Percentiles rank a stretch among this genome's conserved stretches.
phyloP scores from a whole-genome alignment of 305 asterid genomes.

The Fraxinus baroniana region DNA sequence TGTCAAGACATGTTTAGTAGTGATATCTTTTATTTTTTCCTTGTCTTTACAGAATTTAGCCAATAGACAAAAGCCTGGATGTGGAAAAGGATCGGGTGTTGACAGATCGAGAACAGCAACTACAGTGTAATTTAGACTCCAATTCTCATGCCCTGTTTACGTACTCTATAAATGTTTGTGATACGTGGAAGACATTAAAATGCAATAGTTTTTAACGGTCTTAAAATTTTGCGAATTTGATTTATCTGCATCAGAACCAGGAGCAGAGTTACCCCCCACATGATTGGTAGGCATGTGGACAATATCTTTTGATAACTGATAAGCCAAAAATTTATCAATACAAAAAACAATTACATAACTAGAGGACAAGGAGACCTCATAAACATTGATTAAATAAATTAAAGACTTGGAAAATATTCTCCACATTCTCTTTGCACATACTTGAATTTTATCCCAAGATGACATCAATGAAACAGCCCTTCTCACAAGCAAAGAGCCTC shows the following conservation, averaged over 20 bases:
- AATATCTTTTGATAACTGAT: neutral
- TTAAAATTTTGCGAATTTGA: neutral
- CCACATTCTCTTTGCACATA: neutral
- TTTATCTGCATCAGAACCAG: neutral
- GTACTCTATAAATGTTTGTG: neutral
- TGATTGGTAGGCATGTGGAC: neutral
- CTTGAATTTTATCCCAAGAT: neutral
- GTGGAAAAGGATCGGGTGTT: constrained; percentile 97
- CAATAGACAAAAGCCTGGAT: constrained; percentile 85
- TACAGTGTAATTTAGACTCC: constrained; percentile 62
- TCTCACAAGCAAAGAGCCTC: neutral
- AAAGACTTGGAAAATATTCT: neutral
- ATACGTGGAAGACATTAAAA: neutral
- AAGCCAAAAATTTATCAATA: neutral
- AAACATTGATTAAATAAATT: neutral
- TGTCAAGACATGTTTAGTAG: neutral
- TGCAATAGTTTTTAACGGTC: neutral
- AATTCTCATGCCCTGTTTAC: constrained; percentile 14
- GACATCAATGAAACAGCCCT: neutral
- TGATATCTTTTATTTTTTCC: constrained; percentile 6
- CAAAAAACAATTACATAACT: neutral
- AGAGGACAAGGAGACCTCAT: neutral
- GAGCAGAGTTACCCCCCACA: neutral
- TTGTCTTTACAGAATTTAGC: constrained; percentile 64
- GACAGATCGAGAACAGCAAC: constrained; percentile 96